Evolutionary conservation across 805 yeast species (phyloP).

Genomic region (Wickerhamiella parazyma): DNA sequence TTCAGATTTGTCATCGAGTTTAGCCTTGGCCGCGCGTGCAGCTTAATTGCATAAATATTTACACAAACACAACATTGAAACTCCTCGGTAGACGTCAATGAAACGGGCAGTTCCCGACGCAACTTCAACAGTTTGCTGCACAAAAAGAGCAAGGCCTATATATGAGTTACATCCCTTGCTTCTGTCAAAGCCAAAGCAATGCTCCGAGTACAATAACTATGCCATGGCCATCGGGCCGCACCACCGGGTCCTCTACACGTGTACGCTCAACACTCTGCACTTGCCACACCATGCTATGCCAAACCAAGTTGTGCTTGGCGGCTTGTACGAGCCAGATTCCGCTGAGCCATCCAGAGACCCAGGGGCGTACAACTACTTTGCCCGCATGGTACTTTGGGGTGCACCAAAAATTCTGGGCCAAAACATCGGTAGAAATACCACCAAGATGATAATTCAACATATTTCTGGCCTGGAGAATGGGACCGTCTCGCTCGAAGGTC

Average conservation of each 20-base stretch:
- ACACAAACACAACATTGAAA: no score
- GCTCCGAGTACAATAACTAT: neutral
- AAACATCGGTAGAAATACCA: neutral
- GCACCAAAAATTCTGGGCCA: neutral
- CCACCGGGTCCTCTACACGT: neutral
- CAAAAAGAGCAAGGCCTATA: neutral
- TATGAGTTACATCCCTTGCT: neutral
- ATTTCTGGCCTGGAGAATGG: neutral
- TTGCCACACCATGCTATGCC: no score
- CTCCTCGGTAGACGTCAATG: no score
- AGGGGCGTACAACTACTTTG: neutral
- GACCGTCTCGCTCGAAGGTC: neutral
- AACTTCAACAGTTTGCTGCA: no score
- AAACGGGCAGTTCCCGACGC: no score
- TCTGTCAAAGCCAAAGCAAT: neutral
- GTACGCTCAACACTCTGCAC: no score
- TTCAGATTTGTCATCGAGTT: no score
- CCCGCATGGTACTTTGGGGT: neutral
- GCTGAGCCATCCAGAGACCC: neutral
- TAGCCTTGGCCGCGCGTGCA: no score
- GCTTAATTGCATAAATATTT: no score
- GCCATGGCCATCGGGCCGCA: neutral
- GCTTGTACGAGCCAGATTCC: neutral
- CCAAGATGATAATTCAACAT: neutral
- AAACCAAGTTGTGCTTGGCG: neutral